Percentiles rank a stretch among this genome's conserved stretches.
Evolutionary conservation across 257 asterid genomes (phyloP).

Genomic region (Capsicum pubescens): DNA sequence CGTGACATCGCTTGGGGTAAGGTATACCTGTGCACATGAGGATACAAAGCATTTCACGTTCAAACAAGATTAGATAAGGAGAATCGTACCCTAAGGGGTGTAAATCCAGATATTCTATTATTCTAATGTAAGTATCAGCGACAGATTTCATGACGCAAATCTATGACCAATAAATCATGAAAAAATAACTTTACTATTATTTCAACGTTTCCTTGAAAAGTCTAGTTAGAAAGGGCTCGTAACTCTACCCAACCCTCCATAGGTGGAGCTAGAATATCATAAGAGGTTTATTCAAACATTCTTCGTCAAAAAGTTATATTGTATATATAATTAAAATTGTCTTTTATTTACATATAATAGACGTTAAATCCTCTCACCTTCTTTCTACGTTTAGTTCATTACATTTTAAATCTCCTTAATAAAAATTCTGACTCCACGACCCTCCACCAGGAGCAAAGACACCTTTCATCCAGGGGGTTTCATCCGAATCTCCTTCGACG

Average conservation of each 20-base stretch:
- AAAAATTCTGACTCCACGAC: rapidly evolving
- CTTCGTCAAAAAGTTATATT: not conserved
- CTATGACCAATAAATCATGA: not conserved
- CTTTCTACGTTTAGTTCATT: not conserved
- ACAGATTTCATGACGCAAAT: not conserved
- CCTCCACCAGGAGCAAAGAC: too few relatives aligned
- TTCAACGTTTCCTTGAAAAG: not conserved
- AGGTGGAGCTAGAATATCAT: not conserved
- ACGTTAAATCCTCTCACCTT: not conserved
- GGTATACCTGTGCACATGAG: too few relatives aligned
- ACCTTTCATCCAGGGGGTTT: too few relatives aligned
- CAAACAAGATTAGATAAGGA: not conserved
- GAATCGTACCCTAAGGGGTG: not conserved
- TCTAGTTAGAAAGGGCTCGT: not conserved
- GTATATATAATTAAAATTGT: not conserved
- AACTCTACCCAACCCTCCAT: not conserved
- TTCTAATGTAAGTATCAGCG: not conserved
- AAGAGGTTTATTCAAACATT: not conserved
- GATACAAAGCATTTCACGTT: not conserved
- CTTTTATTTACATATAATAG: not conserved
- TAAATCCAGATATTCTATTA: not conserved
- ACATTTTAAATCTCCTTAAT: not conserved
- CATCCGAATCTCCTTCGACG: too few relatives aligned
- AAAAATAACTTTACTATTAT: not conserved
- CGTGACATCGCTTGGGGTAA: too few relatives aligned